phyloP scores from a whole-genome alignment of 768 basidiomycete genomes.

The Tricholoma bakamatsutake region DNA sequence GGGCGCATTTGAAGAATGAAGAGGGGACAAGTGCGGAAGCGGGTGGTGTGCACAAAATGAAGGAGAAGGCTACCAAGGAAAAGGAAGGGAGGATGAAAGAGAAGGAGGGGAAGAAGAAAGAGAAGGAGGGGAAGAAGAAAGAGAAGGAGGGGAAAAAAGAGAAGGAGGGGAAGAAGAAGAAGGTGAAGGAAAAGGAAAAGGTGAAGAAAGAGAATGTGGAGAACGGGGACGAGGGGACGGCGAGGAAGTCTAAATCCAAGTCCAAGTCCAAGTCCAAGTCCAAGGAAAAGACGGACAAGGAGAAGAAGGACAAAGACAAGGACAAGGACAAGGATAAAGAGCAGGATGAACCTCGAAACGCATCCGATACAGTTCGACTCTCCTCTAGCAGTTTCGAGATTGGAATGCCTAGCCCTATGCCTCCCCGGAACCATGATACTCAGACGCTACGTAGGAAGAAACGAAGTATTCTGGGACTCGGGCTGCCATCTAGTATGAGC shows the following conservation, averaged over 20 bases:
- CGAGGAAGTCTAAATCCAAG: conserved; percentile 13
- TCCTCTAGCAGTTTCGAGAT: conserved; percentile 67
- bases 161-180: conserved; percentile 26
- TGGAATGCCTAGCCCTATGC: conserved; percentile 43
- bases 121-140: conserved; percentile 1
- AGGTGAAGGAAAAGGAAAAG: conserved; percentile 10
- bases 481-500: conserved; percentile 47
- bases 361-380: conserved; percentile 32
- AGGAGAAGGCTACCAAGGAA: conserved; percentile 7
- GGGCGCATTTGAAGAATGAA: conserved; percentile 51
- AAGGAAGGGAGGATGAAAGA: conserved; percentile 3
- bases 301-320: conserved; percentile 26
- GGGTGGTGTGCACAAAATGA: conserved; percentile 8
- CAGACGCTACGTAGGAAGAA: conserved; percentile 51
- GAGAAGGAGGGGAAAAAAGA: conserved; percentile 17
- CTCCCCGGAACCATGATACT: conserved; percentile 15
- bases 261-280: conserved; percentile 12
- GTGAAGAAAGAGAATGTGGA: conserved; percentile 19
- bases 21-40: conserved; percentile 13
- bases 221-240: conserved; percentile 28
- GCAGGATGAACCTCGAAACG: conserved; percentile 29
- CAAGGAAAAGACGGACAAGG: conserved; percentile 4
- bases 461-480: conserved; percentile 55
- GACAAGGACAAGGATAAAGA: conserved; percentile 29
- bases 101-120: not conserved